A percentile compares a stretch with the other conserved stretches of the same genome.
These are phyloP conservation scores for Tritrichomonas foetus DNA, from an alignment of 208 protist species.

Conservation along the genomic window DNA sequence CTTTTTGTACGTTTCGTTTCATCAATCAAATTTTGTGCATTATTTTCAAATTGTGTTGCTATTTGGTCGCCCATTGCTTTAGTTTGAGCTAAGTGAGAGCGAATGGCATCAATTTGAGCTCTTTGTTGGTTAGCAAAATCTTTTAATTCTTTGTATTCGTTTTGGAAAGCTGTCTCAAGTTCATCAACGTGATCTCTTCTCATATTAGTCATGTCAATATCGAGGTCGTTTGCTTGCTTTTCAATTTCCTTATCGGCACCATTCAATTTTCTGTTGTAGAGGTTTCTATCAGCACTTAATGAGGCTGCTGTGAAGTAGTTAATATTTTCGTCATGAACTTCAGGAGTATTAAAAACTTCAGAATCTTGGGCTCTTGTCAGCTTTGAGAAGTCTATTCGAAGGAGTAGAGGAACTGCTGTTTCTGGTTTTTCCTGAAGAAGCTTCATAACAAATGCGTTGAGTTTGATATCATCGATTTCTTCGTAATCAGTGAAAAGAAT, in stretches of 20 bases:
- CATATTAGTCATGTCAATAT: not conserved
- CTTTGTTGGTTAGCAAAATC: not conserved
- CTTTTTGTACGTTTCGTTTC: no score
- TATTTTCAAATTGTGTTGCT: no score
- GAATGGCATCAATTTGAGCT: not conserved
- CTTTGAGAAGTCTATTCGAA: not conserved
- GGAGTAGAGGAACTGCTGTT: conserved; percentile 23
- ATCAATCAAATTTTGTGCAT: no score
- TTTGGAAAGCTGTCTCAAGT: not conserved
- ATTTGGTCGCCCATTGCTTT: no score
- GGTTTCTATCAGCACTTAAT: not conserved
- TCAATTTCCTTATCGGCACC: not conserved
- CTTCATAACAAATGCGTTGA: not conserved
- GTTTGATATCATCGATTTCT: not conserved
- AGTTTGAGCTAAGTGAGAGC: no score
- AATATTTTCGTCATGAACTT: not conserved
- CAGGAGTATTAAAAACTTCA: not conserved
- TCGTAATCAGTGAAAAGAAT: not conserved
- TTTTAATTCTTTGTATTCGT: not conserved
- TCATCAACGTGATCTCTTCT: not conserved
- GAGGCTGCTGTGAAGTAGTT: not conserved
- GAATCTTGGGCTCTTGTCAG: not conserved
- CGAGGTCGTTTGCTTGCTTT: not conserved
- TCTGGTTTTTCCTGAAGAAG: not conserved
- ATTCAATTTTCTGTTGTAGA: not conserved